Conservation (phyloP, 768 basidiomycete genomes). For the Calocera cornea region DNA sequence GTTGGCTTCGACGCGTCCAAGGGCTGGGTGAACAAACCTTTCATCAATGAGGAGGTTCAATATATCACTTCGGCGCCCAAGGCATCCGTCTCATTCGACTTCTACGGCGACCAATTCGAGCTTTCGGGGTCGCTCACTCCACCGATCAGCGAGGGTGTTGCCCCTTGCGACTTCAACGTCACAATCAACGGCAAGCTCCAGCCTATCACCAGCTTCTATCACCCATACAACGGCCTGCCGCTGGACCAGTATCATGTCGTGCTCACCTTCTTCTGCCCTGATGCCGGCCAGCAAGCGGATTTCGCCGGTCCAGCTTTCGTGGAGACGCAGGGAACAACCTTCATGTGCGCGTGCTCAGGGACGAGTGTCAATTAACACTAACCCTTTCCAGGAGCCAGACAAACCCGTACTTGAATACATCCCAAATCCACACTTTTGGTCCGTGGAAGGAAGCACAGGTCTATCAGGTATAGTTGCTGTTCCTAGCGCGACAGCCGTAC, state of each 20-base stretch:
- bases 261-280: neutral
- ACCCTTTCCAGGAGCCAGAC: neutral
- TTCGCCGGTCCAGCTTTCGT: neutral
- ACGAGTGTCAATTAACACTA: neutral
- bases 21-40: neutral
- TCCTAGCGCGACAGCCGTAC: neutral
- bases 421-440: neutral
- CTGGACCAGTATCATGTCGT: neutral
- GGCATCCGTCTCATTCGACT: neutral
- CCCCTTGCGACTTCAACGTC: slow-evolving; percentile 1
- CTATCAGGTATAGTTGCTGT: neutral
- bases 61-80: neutral
- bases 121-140: neutral
- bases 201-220: neutral
- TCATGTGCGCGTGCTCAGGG: neutral
- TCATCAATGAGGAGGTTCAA: neutral
- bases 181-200: neutral
- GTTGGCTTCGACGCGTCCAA: neutral
- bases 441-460: neutral
- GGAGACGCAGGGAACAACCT: neutral
- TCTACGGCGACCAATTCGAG: neutral
- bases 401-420: neutral
- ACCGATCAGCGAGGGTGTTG: neutral
- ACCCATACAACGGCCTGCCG: neutral
- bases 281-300: neutral